Evolutionary conservation across 2,329 filamentous ascomycete species (phyloP).

Genomic region (Pestalotiopsis sp.): DNA sequence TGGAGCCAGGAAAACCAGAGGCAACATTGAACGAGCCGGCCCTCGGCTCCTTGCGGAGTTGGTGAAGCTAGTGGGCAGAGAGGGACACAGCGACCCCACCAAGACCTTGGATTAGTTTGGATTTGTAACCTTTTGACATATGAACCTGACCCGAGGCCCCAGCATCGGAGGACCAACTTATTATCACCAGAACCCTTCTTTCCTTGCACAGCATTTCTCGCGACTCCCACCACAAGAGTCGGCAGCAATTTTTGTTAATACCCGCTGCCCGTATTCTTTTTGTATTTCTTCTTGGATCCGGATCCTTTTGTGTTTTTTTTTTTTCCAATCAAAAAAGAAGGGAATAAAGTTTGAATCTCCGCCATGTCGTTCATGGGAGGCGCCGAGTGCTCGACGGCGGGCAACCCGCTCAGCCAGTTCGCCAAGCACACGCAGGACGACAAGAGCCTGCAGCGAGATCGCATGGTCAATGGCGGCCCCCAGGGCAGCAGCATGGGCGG

Average conservation of each 20-base stretch:
- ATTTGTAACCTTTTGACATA: not conserved
- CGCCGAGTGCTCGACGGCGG: conserved; percentile 91
- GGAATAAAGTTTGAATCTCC: conserved; percentile 9
- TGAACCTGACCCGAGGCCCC: not conserved
- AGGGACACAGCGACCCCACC: not conserved
- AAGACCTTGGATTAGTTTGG: not conserved
- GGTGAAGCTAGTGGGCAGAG: not conserved
- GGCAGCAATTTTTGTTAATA: not conserved
- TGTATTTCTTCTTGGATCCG: not conserved
- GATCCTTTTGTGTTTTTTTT: not conserved
- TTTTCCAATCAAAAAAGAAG: not conserved
- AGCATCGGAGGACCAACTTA: not conserved
- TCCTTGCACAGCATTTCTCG: not conserved
- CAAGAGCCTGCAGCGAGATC: conserved; percentile 89
- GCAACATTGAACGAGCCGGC: too few species aligned
- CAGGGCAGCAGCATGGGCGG: conserved; percentile 72
- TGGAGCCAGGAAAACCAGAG: too few species aligned
- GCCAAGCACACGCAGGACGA: conserved; percentile 97
- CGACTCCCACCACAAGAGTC: not conserved
- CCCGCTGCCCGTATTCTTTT: not conserved
- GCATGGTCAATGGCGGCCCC: conserved; percentile 76
- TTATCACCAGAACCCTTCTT: not conserved
- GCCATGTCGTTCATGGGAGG: conserved; percentile 91
- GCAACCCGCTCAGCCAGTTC: conserved; percentile 95
- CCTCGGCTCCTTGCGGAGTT: not conserved